Evolutionary conservation across 2,329 filamentous ascomycete genomes (phyloP).

Genomic region (Aspergillus fischeri): DNA sequence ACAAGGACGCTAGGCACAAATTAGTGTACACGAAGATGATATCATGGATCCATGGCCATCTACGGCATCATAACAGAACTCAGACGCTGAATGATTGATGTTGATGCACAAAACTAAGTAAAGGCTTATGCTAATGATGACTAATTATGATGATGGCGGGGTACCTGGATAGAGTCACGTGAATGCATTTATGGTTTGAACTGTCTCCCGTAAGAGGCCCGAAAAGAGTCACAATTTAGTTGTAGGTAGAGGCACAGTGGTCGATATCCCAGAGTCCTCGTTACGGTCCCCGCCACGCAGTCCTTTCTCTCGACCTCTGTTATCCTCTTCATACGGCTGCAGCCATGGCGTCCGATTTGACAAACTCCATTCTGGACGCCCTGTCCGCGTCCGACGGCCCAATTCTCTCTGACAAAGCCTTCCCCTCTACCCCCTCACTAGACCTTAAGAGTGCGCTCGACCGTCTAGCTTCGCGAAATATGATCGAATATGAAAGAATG

Average conservation of each 20-base stretch:
- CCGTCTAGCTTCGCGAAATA: constrained; percentile 74
- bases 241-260: constrained; percentile 19
- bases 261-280: constrained; percentile 12
- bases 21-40: neutral
- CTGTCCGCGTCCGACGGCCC: constrained; percentile 59
- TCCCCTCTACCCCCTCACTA: constrained; percentile 62
- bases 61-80: neutral
- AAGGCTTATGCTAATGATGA: neutral
- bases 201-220: constrained; percentile 21
- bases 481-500: constrained; percentile 80
- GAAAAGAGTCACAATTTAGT: constrained; percentile 33
- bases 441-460: constrained; percentile 84
- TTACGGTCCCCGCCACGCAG: constrained; percentile 1
- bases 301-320: constrained; percentile 4
- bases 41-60: neutral
- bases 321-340: constrained; percentile 17
- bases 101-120: neutral
- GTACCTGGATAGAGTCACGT: constrained; percentile 15
- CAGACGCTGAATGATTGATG: neutral
- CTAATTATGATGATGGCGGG: constrained; percentile 11
- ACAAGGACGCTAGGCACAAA: neutral
- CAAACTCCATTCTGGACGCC: constrained; percentile 61
- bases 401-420: constrained; percentile 65
- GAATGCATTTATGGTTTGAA: constrained; percentile 19
- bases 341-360: constrained; percentile 54